phyloP scores from a whole-genome alignment of 2,329 filamentous ascomycete species.

The Talaromyces piceae region DNA sequence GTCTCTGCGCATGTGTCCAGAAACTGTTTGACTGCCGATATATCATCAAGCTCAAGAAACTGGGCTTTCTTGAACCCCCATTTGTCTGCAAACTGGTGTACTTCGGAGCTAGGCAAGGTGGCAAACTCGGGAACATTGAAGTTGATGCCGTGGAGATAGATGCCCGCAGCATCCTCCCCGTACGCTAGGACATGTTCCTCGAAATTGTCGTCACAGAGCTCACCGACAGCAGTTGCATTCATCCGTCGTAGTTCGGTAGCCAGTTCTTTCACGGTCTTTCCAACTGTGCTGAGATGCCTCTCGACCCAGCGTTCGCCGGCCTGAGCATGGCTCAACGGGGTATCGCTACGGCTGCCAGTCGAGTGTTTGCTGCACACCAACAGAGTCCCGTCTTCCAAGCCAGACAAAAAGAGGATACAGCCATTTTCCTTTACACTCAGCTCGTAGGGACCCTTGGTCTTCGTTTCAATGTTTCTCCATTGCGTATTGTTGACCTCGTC shows the following conservation, averaged over 20 bases:
- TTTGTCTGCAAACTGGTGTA: constrained; percentile 79
- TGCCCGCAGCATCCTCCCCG: constrained; percentile 68
- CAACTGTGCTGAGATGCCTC: constrained; percentile 66
- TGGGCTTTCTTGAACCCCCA: constrained; percentile 94
- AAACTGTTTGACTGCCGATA: constrained; percentile 68
- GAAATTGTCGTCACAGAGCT: constrained; percentile 91
- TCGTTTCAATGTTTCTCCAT: constrained; percentile 68
- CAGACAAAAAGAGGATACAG: constrained; percentile 97
- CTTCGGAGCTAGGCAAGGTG: constrained; percentile 74
- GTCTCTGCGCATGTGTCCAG: constrained; percentile 80
- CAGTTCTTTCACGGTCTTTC: constrained; percentile 71
- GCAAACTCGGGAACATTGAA: constrained; percentile 87
- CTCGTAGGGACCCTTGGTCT: constrained; percentile 84
- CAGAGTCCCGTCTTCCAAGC: constrained; percentile 78
- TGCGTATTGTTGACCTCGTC: constrained; percentile 72
- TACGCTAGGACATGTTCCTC: constrained; percentile 97
- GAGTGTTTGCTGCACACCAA: constrained; percentile 99
- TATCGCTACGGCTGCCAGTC: constrained; percentile 69
- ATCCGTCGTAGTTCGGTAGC: constrained; percentile 66
- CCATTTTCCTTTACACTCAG: constrained; percentile 97
- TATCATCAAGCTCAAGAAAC: constrained; percentile 67
- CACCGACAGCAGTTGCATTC: constrained; percentile 91
- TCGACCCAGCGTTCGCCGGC: constrained; percentile 79
- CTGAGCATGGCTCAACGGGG: constrained; percentile 69
- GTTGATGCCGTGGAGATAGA: constrained; percentile 95